A percentile compares a stretch with the other conserved stretches of the same genome.
These are phyloP conservation scores for Apiospora phragmitis DNA, from an alignment of 2,329 filamentous ascomycete species.

Conservation along the genomic window DNA sequence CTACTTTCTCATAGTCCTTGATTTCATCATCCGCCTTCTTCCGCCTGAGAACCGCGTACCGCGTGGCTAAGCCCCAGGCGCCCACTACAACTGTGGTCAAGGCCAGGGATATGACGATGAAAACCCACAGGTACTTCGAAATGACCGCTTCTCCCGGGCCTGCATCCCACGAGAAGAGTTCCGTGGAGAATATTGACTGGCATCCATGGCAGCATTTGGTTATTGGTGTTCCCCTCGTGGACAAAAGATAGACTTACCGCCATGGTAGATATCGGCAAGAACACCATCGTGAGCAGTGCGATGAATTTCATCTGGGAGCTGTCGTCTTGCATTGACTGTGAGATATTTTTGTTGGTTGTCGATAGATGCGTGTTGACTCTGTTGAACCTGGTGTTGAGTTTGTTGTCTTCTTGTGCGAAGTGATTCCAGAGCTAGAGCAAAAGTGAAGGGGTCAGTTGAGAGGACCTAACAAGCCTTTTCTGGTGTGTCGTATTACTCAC, in stretches of 20 bases:
- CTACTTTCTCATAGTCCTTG: neutral
- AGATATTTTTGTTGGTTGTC: conserved; percentile 23
- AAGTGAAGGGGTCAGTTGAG: neutral
- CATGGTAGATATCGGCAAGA: conserved; percentile 28
- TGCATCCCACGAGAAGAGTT: conserved; percentile 27
- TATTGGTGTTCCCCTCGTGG: fast-evolving
- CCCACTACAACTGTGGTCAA: conserved; percentile 23
- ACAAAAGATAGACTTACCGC: conserved; percentile 20
- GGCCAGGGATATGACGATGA: conserved; percentile 20
- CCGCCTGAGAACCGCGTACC: neutral
- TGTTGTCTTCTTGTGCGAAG: conserved; percentile 26
- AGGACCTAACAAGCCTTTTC: too few species aligned
- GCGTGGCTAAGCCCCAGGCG: conserved; percentile 15
- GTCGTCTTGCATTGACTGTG: conserved; percentile 25
- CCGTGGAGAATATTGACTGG: conserved; percentile 30
- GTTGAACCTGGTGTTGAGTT: neutral
- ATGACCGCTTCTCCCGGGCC: conserved; percentile 21
- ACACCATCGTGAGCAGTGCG: conserved; percentile 31
- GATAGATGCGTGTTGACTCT: conserved; percentile 26
- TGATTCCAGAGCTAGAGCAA: conserved; percentile 27
- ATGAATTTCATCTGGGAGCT: conserved; percentile 31
- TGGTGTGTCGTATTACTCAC: conserved; percentile 15
- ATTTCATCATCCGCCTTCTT: neutral
- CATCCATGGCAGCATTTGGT: neutral
- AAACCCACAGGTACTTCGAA: conserved; percentile 29